Base-by-base conservation (phyloP, 352 stramenopile species). In the Thraustochytrium sp. region DNA sequence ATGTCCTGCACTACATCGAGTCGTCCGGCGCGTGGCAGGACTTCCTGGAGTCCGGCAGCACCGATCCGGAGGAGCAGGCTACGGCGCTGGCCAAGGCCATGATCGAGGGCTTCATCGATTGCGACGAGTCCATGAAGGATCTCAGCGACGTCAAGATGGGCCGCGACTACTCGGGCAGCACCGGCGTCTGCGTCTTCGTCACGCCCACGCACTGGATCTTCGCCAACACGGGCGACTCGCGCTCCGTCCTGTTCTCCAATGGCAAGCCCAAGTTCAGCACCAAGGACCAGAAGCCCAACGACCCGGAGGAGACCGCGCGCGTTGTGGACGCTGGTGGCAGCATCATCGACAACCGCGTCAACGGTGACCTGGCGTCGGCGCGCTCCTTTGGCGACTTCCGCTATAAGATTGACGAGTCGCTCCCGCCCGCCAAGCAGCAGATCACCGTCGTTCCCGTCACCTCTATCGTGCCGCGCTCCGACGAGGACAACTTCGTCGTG, bases 171-270 rank as follows among this genome's bases (percentile, higher is more conserved):
- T 88, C 64, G 38, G 92, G 92, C n/a, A 93, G 89, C 29, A 96
- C 92, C 3, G 91, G 90, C 4, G 85, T 92, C 26, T 86, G 89
- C 26, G 88, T 93, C 1, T 72, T 95, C 42, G 59, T 95, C 16
- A 94, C 90, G 48, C 90, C 91, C 5, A 86, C 86, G 23, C 89
- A 87, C 56, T 88, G 95, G 40, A 85, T 95, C 29, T 93, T 92
- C 84, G 90, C 91, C 77, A 95, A 95, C 86, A 90, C 92, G 18
- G 92, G 92, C 51, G 92, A 96, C 87, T 94, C 90, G n/a, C 86
- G 91, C 40, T 86, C 88, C 11, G 88, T 95, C 2, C 89, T 93
- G 5, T 89, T 87, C 55, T 87, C 86, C 46, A 87, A 21, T n/a
- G 89, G 87, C 29, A 85, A 86, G 2, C 85, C 85, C 1, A 75